Base-by-base conservation (phyloP, 257 asterid species). In the Orobanche coerulescens region DNA sequence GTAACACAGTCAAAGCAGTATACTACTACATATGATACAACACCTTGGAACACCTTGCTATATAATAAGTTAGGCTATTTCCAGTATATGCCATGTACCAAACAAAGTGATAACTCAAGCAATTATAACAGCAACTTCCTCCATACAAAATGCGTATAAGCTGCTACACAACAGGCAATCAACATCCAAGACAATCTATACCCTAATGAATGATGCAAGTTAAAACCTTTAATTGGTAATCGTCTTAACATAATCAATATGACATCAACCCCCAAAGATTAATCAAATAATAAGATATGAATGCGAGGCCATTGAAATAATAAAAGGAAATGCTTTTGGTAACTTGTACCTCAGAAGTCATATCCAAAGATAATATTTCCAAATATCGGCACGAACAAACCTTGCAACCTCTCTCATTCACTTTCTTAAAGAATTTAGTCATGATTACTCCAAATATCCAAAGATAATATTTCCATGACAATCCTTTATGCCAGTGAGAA, bases 301-400 rank as follows among this genome's bases (percentile, higher is more conserved):
- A 55, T 43, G 37, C 34, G 43, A 43, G 58, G 37, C 18, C 44
- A 56, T 5, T 25, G 58, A n/a, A 43, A 31, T 55, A 64, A 51
- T 20, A 37, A 48, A 20, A 53, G 48, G 48, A 42, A 2, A 12
- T 39, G 13, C 5, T 42, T 42, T 42, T 42, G 48, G 48, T 13
- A 42, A 42, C 20, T 42, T 42, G 48, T n/a, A n/a, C n/a, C n/a
- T n/a, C n/a, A n/a, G n/a, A n/a, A n/a, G n/a, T n/a, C n/a, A n/a
- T n/a, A n/a, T n/a, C n/a, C n/a, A n/a, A n/a, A n/a, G n/a, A n/a
- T n/a, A n/a, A n/a, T n/a, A n/a, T n/a, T n/a, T n/a, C n/a, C n/a
- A n/a, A n/a, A n/a, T n/a, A n/a, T n/a, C n/a, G n/a, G n/a, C n/a
- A n/a, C n/a, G n/a, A n/a, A n/a, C n/a, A n/a, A n/a, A n/a, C n/a